Conservation (phyloP, 2,329 filamentous ascomycete genomes). For the Sclerotinia glacialis region DNA sequence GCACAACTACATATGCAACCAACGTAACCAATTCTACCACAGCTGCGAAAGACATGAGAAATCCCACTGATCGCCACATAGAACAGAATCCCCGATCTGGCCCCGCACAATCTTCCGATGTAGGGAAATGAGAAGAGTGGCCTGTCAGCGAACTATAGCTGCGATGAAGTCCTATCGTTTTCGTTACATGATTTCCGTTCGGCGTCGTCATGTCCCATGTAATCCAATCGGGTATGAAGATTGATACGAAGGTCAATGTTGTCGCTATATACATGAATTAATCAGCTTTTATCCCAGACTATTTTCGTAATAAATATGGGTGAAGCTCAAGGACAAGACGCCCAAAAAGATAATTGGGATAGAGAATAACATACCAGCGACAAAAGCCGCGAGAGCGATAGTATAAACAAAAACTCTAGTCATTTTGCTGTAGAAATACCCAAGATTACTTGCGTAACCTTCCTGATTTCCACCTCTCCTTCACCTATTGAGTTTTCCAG, state of each 20-base stretch:
- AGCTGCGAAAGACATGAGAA: conserved; percentile 79
- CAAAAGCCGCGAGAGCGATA: conserved; percentile 44
- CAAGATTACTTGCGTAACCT: conserved; percentile 8
- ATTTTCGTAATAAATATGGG: not conserved
- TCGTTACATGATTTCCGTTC: conserved; percentile 52
- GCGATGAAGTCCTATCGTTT: conserved; percentile 75
- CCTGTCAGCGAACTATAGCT: conserved; percentile 66
- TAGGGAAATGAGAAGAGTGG: conserved; percentile 65
- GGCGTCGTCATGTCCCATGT: conserved; percentile 55
- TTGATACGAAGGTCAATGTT: conserved; percentile 66
- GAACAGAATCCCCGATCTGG: conserved; percentile 73
- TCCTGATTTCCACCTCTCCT: conserved; percentile 22
- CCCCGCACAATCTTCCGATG: conserved; percentile 58
- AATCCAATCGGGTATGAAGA: conserved; percentile 70
- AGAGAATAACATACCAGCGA: conserved; percentile 43
- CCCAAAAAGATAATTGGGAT: not conserved
- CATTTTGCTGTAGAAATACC: conserved; percentile 37
- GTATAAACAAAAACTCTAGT: conserved; percentile 46
- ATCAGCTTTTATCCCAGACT: conserved; percentile 1
- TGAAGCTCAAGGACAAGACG: not conserved
- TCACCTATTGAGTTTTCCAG: conserved; percentile 23
- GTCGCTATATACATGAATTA: conserved; percentile 57
- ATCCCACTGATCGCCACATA: conserved; percentile 80
- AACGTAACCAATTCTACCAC: conserved; percentile 78
- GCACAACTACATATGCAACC: conserved; percentile 74